These are phyloP conservation scores for Bullera alba DNA, from an alignment of 768 basidiomycete species.

Conservation along the genomic window DNA sequence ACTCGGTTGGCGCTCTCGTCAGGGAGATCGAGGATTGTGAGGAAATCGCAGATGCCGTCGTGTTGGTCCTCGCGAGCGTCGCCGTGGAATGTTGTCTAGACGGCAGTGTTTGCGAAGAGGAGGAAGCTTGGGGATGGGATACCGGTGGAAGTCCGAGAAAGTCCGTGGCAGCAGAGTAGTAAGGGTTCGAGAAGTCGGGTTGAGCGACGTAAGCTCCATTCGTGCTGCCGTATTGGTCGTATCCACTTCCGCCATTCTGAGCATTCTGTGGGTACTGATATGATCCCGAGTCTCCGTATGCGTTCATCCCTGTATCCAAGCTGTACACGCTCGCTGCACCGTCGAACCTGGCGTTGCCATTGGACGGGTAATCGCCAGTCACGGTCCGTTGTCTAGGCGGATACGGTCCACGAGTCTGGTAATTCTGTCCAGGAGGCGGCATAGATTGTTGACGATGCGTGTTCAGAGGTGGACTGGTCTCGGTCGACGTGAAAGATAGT, in stretches of 20 bases:
- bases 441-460: constrained; percentile 13
- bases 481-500: constrained; percentile 11
- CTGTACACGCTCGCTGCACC: constrained; percentile 39
- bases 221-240: constrained; percentile 11
- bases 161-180: constrained; percentile 44
- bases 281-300: constrained; percentile 24
- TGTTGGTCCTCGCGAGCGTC: constrained; percentile 31
- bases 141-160: constrained; percentile 40
- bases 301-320: constrained; percentile 42
- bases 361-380: constrained; percentile 16
- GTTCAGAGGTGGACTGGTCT: constrained; percentile 13
- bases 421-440: constrained; percentile 3
- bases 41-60: constrained; percentile 31
- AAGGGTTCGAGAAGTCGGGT: constrained; percentile 41
- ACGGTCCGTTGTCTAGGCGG: constrained; percentile 12
- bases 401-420: constrained; percentile 9
- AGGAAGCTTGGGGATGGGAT: constrained; percentile 6
- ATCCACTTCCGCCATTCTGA: constrained; percentile 7
- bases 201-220: constrained; percentile 10
- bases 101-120: constrained; percentile 18
- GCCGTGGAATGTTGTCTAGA: constrained; percentile 27
- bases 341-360: constrained; percentile 13
- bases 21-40: constrained; percentile 37
- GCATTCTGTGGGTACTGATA: not conserved
- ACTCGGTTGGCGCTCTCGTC: constrained; percentile 35